These are phyloP conservation scores for Komagataella phaffii DNA, from an alignment of 805 yeast species.

Conservation along the genomic window DNA sequence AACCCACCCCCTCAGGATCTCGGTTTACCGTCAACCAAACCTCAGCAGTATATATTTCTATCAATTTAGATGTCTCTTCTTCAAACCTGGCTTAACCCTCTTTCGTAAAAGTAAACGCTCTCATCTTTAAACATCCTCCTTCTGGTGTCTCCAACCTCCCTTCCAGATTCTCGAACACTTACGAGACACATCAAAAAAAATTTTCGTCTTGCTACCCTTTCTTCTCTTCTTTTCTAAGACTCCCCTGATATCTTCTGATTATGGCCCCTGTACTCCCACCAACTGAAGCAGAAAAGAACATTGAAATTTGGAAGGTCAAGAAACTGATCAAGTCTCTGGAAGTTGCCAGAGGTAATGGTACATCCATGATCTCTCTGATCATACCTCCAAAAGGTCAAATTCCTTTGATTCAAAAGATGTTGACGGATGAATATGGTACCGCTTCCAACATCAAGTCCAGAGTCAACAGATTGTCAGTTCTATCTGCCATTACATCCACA, in stretches of 20 bases:
- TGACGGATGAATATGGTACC: constrained; percentile 97
- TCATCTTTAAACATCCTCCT: not conserved
- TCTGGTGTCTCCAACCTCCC: not conserved
- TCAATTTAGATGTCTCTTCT: no score
- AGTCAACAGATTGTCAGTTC: constrained; percentile 88
- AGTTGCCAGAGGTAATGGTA: constrained; percentile 94
- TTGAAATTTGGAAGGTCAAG: constrained; percentile 98
- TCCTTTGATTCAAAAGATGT: constrained; percentile 74
- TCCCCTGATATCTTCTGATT: not conserved
- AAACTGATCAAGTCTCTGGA: constrained; percentile 82
- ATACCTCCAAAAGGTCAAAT: constrained; percentile 95
- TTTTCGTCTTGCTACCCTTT: not conserved
- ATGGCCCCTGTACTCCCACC: constrained; percentile 25
- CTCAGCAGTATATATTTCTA: no score
- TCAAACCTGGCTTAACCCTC: no score
- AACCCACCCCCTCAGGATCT: no score
- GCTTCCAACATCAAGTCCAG: constrained; percentile 97
- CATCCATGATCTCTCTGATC: constrained; percentile 94
- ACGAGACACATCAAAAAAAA: not conserved
- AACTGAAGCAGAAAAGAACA: constrained; percentile 86
- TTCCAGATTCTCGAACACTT: not conserved
- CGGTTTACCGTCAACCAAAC: no score
- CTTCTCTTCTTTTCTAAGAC: not conserved
- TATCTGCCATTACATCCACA: constrained; percentile 95
- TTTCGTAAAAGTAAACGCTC: not conserved